These are phyloP conservation scores for Globisporangium nagaii DNA, from an alignment of 352 stramenopile genomes.

Conservation along the genomic window DNA sequence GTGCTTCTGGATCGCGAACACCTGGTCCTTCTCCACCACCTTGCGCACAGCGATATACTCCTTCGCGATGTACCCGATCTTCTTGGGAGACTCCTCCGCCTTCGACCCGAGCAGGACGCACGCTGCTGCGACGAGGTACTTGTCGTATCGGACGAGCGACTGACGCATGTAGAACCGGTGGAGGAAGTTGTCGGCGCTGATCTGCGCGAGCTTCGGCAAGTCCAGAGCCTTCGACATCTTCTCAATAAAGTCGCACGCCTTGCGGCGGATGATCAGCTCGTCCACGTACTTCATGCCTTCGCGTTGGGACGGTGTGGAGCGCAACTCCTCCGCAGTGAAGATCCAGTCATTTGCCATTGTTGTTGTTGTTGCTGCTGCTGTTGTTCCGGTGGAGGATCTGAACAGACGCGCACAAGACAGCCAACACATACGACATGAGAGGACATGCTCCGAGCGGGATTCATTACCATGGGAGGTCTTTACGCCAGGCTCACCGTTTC, in stretches of 20 bases:
- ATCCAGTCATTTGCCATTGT: conserved; percentile 70
- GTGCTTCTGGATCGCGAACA: conserved; percentile 76
- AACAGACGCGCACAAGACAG: neutral
- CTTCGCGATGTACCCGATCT: conserved; percentile 67
- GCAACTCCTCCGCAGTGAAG: conserved; percentile 68
- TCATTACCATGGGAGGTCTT: neutral
- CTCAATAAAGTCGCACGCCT: conserved; percentile 83
- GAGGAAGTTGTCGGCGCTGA: conserved; percentile 83
- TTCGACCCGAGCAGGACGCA: conserved; percentile 83
- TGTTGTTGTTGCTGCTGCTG: too few species aligned
- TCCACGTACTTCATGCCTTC: conserved; percentile 78
- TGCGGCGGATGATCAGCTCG: conserved; percentile 62
- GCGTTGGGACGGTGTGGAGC: conserved; percentile 51
- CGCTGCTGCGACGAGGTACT: conserved; percentile 74
- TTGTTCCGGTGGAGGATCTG: too few species aligned
- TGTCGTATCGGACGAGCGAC: conserved; percentile 81
- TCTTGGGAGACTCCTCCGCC: conserved; percentile 78
- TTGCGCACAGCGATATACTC: conserved; percentile 72
- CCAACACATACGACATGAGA: neutral
- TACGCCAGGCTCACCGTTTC: neutral
- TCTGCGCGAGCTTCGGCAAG: conserved; percentile 76
- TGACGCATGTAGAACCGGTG: conserved; percentile 86
- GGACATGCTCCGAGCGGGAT: neutral
- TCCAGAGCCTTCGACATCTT: conserved; percentile 77
- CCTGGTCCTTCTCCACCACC: conserved; percentile 65